These are phyloP conservation scores for Xylaria castorea DNA, from an alignment of 495 filamentous ascomycete species.

Conservation along the genomic window DNA sequence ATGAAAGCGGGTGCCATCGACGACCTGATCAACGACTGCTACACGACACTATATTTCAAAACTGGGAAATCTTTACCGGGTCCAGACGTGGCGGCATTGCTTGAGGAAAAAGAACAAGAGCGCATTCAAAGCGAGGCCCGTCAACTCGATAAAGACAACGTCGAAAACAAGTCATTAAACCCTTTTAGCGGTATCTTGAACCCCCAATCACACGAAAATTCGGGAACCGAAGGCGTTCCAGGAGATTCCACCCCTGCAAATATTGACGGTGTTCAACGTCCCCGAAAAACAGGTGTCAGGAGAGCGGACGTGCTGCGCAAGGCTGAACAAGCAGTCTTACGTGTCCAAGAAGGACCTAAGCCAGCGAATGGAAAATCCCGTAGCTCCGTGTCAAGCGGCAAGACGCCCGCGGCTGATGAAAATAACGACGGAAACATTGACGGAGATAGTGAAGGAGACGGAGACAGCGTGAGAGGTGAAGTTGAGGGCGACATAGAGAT, in stretches of 20 bases:
- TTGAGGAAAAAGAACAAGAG: slow-evolving; percentile 41
- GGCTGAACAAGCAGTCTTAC: slow-evolving; percentile 55
- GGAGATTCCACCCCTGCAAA: slow-evolving; percentile 36
- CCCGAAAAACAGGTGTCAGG: slow-evolving; percentile 46
- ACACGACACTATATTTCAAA: slow-evolving; percentile 75
- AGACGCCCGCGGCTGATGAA: slow-evolving; percentile 40
- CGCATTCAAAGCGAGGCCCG: slow-evolving; percentile 36
- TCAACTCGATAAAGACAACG: slow-evolving; percentile 26
- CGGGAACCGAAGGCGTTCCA: slow-evolving; percentile 36
- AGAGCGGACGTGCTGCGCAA: slow-evolving; percentile 56
- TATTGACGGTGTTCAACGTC: slow-evolving; percentile 39
- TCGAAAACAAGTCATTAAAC: slow-evolving; percentile 34
- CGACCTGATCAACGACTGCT: slow-evolving; percentile 87
- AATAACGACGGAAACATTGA: slow-evolving; percentile 35
- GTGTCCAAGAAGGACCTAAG: slow-evolving; percentile 51
- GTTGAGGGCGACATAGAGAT: slow-evolving; percentile 38
- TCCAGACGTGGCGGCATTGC: slow-evolving; percentile 33
- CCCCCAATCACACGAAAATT: slow-evolving; percentile 40
- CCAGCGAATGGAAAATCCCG: slow-evolving; percentile 45
- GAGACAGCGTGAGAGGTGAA: slow-evolving; percentile 47
- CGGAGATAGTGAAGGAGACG: slow-evolving; percentile 33
- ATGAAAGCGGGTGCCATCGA: slow-evolving; percentile 87
- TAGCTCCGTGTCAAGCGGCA: slow-evolving; percentile 51
- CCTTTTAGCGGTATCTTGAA: slow-evolving; percentile 41
- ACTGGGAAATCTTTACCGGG: slow-evolving; percentile 50